Evolutionary conservation across 2,329 filamentous ascomycete genomes (phyloP).

Genomic region (Beauveria sp.): DNA sequence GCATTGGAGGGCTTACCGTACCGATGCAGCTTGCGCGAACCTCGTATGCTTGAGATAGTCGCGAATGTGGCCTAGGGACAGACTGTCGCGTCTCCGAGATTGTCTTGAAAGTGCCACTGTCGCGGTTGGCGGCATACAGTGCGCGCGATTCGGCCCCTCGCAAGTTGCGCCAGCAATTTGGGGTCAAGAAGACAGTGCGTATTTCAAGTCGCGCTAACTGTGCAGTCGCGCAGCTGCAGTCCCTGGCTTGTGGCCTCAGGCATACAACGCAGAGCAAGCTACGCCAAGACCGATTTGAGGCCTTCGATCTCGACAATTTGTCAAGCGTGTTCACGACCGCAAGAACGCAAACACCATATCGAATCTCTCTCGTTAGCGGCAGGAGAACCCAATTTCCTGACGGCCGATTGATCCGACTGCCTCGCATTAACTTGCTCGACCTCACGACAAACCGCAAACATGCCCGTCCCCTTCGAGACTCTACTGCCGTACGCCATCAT

Average conservation of each 20-base stretch:
- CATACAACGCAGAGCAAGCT: not conserved
- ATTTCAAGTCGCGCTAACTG: constrained; percentile 7
- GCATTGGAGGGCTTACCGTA: not conserved
- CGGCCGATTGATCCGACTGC: not conserved
- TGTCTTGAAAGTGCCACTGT: constrained; percentile 2
- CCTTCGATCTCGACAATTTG: constrained; percentile 3
- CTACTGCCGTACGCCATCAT: constrained; percentile 60
- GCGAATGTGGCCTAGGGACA: not conserved
- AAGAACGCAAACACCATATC: not conserved
- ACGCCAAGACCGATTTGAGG: constrained; percentile 7
- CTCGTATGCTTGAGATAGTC: not conserved
- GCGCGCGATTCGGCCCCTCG: constrained; percentile 9
- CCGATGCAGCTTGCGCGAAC: constrained; percentile 4
- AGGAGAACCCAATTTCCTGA: not conserved
- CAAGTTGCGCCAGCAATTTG: not conserved
- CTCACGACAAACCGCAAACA: constrained; percentile 28
- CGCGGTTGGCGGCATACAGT: constrained; percentile 11
- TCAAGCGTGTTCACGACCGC: not conserved
- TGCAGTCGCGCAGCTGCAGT: constrained; percentile 7
- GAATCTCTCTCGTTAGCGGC: not conserved
- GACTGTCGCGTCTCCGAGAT: constrained; percentile 9
- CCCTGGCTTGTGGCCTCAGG: constrained; percentile 11
- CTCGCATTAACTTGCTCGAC: constrained; percentile 19
- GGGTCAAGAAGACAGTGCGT: not conserved
- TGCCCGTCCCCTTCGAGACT: constrained; percentile 58